phyloP scores from a whole-genome alignment of 192 early-diverging fungal genomes.

The Coemansia sp. region DNA sequence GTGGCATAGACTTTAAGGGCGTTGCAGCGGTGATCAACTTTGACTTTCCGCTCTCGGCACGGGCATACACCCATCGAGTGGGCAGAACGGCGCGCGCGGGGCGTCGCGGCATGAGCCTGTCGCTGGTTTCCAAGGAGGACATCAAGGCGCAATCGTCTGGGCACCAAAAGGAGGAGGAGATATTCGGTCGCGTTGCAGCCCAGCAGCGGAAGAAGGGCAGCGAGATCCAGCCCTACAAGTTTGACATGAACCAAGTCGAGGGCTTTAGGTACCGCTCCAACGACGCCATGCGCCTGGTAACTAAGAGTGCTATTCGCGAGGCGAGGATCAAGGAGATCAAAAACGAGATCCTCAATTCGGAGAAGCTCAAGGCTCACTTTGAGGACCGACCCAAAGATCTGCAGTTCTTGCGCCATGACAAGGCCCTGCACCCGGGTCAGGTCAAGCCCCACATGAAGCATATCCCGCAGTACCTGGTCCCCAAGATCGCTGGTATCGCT shows the following conservation, averaged over 20 bases:
- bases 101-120: conserved; percentile 82
- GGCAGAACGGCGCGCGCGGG: conserved; percentile 95
- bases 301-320: conserved; percentile 73
- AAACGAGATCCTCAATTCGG: conserved; percentile 91
- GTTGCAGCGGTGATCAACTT: conserved; percentile 96
- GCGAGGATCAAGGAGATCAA: conserved; percentile 95
- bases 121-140: conserved; percentile 71
- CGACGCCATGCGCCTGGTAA: conserved; percentile 82
- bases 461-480: conserved; percentile 90
- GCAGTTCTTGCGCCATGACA: conserved; percentile 88
- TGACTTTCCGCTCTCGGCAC: conserved; percentile 85
- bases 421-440: conserved; percentile 75
- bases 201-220: conserved; percentile 57
- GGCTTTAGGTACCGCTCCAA: conserved; percentile 89
- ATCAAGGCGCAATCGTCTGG: conserved; percentile 12
- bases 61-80: conserved; percentile 89
- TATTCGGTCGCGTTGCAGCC: conserved; percentile 73
- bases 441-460: conserved; percentile 90
- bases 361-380: conserved; percentile 95
- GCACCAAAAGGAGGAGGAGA: conserved; percentile 58
- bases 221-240: conserved; percentile 73
- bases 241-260: conserved; percentile 86
- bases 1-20: conserved; percentile 94
- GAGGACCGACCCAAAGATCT: conserved; percentile 94
- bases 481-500: conserved; percentile 62